Conservation (phyloP, 495 filamentous ascomycete species). For the Daldinia decipiens region DNA sequence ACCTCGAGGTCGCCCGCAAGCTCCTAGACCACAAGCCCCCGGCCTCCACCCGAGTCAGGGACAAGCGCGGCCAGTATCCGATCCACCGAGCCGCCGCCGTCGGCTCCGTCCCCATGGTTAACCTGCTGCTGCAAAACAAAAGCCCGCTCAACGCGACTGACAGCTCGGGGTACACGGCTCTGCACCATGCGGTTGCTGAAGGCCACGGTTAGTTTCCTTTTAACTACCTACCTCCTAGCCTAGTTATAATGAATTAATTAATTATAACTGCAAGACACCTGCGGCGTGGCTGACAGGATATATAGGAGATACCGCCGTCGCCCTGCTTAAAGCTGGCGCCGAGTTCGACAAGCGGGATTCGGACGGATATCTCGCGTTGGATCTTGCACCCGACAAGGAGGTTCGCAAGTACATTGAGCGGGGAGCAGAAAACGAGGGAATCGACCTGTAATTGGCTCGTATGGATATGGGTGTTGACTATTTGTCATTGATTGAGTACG, state of each 20-base stretch:
- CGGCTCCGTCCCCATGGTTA: slow-evolving; percentile 83
- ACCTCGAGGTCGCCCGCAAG: slow-evolving; percentile 80
- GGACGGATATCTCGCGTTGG: slow-evolving; percentile 78
- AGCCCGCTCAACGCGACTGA: slow-evolving; percentile 92
- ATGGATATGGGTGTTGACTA: not conserved
- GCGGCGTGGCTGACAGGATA: slow-evolving; percentile 5
- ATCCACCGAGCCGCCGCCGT: slow-evolving; percentile 92
- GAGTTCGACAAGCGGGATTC: slow-evolving; percentile 80
- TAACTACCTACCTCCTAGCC: too few relatives aligned
- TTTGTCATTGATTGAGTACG: not conserved
- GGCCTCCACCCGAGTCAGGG: slow-evolving; percentile 83
- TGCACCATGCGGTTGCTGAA: slow-evolving; percentile 95
- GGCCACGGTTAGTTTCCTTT: slow-evolving; percentile 71
- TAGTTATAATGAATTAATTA: not conserved
- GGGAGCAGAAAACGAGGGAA: slow-evolving; percentile 84
- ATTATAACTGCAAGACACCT: not conserved
- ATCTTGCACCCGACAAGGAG: slow-evolving; percentile 81
- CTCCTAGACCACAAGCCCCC: slow-evolving; percentile 74
- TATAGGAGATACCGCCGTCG: slow-evolving; percentile 78
- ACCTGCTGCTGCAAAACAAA: slow-evolving; percentile 77
- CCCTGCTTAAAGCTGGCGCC: slow-evolving; percentile 84
- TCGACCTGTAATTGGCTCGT: slow-evolving; percentile 63
- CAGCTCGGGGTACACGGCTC: slow-evolving; percentile 79
- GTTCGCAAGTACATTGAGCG: slow-evolving; percentile 79
- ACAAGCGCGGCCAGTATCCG: slow-evolving; percentile 83